These are phyloP conservation scores for Sphagnum tenellum DNA, from an alignment of 225 moss, liverwort and hornwort genomes.

Conservation along the genomic window DNA sequence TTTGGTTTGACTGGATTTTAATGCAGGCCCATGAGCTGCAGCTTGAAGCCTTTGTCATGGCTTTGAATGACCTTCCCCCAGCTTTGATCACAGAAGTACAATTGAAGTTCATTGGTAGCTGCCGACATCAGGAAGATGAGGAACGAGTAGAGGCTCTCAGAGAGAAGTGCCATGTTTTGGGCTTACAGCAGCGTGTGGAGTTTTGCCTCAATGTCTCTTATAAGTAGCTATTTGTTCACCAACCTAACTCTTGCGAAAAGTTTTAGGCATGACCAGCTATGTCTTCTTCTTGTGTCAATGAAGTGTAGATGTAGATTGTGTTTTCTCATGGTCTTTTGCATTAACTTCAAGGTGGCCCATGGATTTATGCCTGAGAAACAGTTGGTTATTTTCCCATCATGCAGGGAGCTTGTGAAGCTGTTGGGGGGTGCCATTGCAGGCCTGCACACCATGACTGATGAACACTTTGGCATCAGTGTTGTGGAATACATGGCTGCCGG, in stretches of 20 bases:
- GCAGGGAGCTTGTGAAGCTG: constrained; percentile 55
- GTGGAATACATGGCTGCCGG: constrained; percentile 98
- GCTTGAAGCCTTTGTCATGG: constrained; percentile 63
- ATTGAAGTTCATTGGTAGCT: constrained; percentile 90
- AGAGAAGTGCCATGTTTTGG: constrained; percentile 38
- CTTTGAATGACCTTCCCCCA: constrained; percentile 30
- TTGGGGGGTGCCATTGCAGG: constrained; percentile 78
- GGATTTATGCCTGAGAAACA: no score
- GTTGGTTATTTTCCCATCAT: background rate
- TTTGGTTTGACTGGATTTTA: background rate
- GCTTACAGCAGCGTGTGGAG: constrained; percentile 69
- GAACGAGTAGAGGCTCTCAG: constrained; percentile 49
- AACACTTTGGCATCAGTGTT: constrained; percentile 94
- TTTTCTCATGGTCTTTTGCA: no score
- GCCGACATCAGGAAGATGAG: constrained; percentile 70
- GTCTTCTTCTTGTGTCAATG: no score
- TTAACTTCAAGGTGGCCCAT: no score
- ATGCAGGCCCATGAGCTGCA: constrained; percentile 84
- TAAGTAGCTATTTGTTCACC: constrained; percentile 17
- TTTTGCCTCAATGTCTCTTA: constrained; percentile 66
- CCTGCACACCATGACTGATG: constrained; percentile 90
- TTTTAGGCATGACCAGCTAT: no score
- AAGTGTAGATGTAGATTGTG: no score
- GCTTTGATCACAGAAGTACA: constrained; percentile 25
- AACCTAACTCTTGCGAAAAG: no score